Evolutionary conservation across 257 asterid genomes (phyloP).

Genomic region (Avicennia marina): DNA sequence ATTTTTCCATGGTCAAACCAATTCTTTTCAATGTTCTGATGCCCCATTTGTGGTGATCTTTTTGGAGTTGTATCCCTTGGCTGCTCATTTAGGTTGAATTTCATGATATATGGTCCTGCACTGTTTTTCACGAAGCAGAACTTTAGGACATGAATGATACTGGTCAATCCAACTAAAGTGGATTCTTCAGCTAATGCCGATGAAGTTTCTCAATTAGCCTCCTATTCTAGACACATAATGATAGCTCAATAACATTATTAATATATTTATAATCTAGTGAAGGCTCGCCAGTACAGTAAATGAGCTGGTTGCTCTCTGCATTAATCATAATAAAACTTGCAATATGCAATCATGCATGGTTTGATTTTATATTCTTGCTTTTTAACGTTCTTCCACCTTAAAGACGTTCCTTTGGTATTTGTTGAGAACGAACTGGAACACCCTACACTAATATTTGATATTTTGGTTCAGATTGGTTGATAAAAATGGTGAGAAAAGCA

Average conservation of each 20-base stretch:
- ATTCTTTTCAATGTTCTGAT: neutral
- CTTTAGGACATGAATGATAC: neutral
- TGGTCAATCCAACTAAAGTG: neutral
- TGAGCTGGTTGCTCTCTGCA: neutral
- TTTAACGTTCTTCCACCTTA: neutral
- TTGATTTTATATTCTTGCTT: neutral
- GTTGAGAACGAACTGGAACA: neutral
- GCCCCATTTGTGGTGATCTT: neutral
- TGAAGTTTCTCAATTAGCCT: neutral
- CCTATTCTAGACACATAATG: neutral
- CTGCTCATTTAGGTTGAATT: neutral
- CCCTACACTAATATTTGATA: neutral
- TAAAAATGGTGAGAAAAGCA: neutral
- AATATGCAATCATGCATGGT: too few species aligned
- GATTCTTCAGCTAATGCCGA: neutral
- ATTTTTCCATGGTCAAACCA: too few species aligned
- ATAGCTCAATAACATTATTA: neutral
- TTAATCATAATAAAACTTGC: neutral
- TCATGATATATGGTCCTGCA: neutral
- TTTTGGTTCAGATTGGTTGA: constrained; percentile 4
- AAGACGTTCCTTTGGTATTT: neutral
- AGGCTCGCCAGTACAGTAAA: neutral
- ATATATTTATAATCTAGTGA: neutral
- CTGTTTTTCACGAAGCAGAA: neutral
- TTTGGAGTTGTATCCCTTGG: neutral